These are phyloP conservation scores for Colletotrichum aenigma DNA, from an alignment of 2,329 filamentous ascomycete species.

Conservation along the genomic window DNA sequence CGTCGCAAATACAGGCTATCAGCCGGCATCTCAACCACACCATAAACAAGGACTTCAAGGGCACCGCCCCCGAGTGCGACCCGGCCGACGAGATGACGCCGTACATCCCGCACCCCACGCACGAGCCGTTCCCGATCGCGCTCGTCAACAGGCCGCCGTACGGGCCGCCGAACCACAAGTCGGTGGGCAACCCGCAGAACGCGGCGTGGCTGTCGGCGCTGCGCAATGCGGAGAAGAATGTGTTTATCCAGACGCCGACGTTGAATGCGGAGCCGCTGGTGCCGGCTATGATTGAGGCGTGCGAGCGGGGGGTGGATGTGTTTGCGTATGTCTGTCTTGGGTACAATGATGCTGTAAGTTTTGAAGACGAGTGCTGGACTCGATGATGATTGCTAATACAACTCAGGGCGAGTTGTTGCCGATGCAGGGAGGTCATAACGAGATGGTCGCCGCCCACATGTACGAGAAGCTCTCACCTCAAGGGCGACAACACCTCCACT, in stretches of 20 bases:
- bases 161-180: constrained; percentile 65
- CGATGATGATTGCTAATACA: fast-evolving
- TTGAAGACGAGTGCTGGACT: fast-evolving
- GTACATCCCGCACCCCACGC: constrained; percentile 60
- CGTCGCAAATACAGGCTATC: constrained; percentile 62
- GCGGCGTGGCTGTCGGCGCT: constrained; percentile 75
- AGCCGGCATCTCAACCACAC: constrained; percentile 67
- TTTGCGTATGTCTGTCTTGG: constrained; percentile 77
- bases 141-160: constrained; percentile 73
- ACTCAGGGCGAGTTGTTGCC: constrained; percentile 74
- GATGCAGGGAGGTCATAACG: constrained; percentile 76
- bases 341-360: constrained; percentile 71
- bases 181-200: constrained; percentile 73
- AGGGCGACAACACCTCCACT: not conserved
- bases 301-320: constrained; percentile 70
- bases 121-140: constrained; percentile 70
- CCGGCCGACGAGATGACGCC: constrained; percentile 64
- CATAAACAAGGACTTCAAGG: not conserved
- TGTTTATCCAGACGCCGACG: constrained; percentile 83
- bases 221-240: constrained; percentile 61
- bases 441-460: constrained; percentile 68
- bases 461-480: constrained; percentile 55
- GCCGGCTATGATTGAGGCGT: constrained; percentile 65
- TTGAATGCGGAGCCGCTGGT: constrained; percentile 74
- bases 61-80: not conserved